These are phyloP conservation scores for Nicotiana tabacum DNA, from an alignment of 257 asterid genomes.

Conservation along the genomic window DNA sequence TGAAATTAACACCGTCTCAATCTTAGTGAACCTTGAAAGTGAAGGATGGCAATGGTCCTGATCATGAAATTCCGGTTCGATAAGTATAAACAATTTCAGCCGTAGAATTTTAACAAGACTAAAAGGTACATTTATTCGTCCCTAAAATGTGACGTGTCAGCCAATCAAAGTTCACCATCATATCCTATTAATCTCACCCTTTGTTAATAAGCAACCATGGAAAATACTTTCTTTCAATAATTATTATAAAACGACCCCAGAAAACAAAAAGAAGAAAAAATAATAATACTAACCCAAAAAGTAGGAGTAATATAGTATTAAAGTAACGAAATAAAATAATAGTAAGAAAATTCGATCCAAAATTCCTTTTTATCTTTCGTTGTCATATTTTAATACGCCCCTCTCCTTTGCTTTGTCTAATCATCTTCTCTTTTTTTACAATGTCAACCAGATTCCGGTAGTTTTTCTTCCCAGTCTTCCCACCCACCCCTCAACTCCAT, in stretches of 20 bases:
- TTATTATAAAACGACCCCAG: not conserved
- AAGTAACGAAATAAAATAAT: conserved; percentile 14
- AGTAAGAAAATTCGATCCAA: conserved; percentile 18
- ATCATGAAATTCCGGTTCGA: conserved; percentile 29
- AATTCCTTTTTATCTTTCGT: conserved; percentile 12
- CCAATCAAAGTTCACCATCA: conserved; percentile 34
- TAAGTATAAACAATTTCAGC: conserved; percentile 27
- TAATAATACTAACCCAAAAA: not conserved
- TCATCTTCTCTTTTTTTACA: conserved; percentile 17
- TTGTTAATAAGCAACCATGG: conserved; percentile 38
- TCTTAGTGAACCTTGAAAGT: conserved; percentile 26
- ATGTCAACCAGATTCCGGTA: conserved; percentile 50
- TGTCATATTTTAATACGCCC: conserved; percentile 16
- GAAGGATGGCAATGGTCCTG: conserved; percentile 34
- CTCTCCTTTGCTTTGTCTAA: conserved; percentile 21
- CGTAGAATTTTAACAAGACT: conserved; percentile 27
- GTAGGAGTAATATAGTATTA: conserved; percentile 1
- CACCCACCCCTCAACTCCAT: conserved; percentile 25
- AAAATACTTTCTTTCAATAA: not conserved
- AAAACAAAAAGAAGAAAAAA: not conserved
- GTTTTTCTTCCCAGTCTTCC: conserved; percentile 20
- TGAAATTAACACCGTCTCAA: too few species aligned
- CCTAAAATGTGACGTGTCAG: conserved; percentile 32
- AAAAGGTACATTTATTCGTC: conserved; percentile 36
- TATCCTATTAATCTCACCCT: conserved; percentile 22